Evolutionary conservation across 176 grass and related monocot species (phyloP), one percentile per base, ranked within the genome.

Genomic region (Saccharum officinarum): DNA sequence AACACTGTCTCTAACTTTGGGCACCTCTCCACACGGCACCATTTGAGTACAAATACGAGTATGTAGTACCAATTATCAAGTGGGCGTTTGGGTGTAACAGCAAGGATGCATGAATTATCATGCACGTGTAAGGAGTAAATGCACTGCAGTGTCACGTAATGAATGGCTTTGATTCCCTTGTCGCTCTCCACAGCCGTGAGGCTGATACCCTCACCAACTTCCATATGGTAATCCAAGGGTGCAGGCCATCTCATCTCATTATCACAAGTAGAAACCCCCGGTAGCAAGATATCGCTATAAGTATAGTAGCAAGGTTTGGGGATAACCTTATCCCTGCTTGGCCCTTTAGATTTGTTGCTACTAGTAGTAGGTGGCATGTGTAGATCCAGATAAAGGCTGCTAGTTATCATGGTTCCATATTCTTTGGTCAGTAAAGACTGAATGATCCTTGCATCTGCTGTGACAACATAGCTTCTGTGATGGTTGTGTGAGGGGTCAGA

Each of bases 11-110:
- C 1, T 26, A 55, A 52, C 6, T 37, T 66, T 4, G 31, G 31
- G 44, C 79, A 81, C 3, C 20, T 69, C 45, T 81, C 65, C 1
- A 81, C 79, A 25, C 3, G 64, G 12, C 79, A 81, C 64, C 79
- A 81, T 54, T 36, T 5, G 3, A 67, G 60, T 13, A 12, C 1
- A 31, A 67, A 22, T 2, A 7, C 0, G 0, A 3, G n/a, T n/a
- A n/a, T n/a, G n/a, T n/a, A 4, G 1, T 3, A 33, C 0, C 0
- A 0, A 26, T 5, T 0, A 3, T 6, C 1, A 67, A 0, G 2
- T 36, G 22, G 0, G 0, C 0, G 0, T 0, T 46, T 80, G 2
- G 78, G 78, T 17, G 3, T 13, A 49, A 80, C 3, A 7, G 0
- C 8, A 80, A 34, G 16, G 9, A 80, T 80, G 40, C 25, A 67